These are phyloP conservation scores for Lasiodiplodia sp. DNA, from an alignment of 2,329 filamentous ascomycete genomes.

Conservation along the genomic window DNA sequence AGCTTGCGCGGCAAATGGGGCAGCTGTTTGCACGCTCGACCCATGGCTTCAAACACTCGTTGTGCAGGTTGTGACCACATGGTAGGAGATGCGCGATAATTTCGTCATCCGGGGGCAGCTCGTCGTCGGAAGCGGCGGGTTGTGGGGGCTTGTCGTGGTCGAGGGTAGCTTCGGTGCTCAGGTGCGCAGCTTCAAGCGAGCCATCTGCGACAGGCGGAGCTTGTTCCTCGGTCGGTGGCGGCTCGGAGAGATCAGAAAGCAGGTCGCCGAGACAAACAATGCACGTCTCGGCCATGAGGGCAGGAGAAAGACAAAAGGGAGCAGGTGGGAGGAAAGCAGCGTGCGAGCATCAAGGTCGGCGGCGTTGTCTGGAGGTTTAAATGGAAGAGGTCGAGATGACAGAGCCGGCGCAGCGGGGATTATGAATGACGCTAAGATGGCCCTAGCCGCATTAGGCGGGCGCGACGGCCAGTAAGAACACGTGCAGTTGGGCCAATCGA, in stretches of 20 bases:
- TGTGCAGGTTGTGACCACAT: constrained; percentile 91
- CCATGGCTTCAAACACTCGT: constrained; percentile 93
- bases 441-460: constrained; percentile 20
- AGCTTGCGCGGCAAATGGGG: constrained; percentile 91
- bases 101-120: constrained; percentile 54
- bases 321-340: constrained; percentile 27
- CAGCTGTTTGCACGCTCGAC: constrained; percentile 97
- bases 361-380: constrained; percentile 21
- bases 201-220: constrained; percentile 26
- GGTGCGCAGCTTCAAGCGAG: constrained; percentile 30
- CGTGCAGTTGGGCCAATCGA: constrained; percentile 18
- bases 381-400: constrained; percentile 36
- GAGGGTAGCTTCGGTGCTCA: constrained; percentile 9
- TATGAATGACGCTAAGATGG: constrained; percentile 29
- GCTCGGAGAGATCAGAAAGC: constrained; percentile 52
- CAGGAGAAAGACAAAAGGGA: not conserved
- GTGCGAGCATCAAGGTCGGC: constrained; percentile 25
- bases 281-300: constrained; percentile 69
- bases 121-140: constrained; percentile 37
- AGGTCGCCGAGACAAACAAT: constrained; percentile 77
- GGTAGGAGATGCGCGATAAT: constrained; percentile 70
- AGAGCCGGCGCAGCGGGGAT: constrained; percentile 25
- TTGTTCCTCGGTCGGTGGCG: constrained; percentile 47
- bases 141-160: constrained; percentile 29
- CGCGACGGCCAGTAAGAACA: constrained; percentile 25